Conservation (phyloP, 1,139 yeast species). For the Blastobotrys illinoisensis region DNA sequence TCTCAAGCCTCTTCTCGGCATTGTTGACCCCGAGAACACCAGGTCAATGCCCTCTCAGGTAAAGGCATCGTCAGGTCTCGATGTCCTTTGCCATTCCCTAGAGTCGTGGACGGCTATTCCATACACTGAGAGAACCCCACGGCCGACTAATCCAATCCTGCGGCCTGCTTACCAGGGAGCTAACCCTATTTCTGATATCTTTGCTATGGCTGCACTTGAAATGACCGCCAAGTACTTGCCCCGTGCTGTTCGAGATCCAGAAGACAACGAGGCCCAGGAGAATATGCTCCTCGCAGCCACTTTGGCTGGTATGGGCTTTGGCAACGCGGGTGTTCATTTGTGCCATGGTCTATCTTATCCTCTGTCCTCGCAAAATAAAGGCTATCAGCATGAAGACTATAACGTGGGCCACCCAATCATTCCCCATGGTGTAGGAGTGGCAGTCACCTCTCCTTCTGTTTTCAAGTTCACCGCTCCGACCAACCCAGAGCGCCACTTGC, state of each 20-base stretch:
- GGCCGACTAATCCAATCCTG: constrained; percentile 35
- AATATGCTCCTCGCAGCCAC: constrained; percentile 39
- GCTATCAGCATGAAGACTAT: constrained; percentile 37
- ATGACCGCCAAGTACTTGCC: constrained; percentile 38
- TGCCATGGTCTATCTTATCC: constrained; percentile 41
- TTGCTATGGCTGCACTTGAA: constrained; percentile 35
- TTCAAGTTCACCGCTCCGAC: constrained; percentile 37
- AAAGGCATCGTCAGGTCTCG: constrained; percentile 41
- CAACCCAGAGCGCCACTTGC: constrained; percentile 38
- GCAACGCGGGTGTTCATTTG: constrained; percentile 40
- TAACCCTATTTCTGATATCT: constrained; percentile 39
- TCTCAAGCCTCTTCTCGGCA: constrained; percentile 36
- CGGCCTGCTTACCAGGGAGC: constrained; percentile 42
- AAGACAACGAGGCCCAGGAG: constrained; percentile 37
- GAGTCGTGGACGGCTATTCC: constrained; percentile 43
- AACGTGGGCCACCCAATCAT: constrained; percentile 36
- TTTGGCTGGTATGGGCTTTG: constrained; percentile 40
- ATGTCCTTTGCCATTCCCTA: constrained; percentile 42
- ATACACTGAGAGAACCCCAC: constrained; percentile 36
- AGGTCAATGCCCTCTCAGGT: constrained; percentile 40
- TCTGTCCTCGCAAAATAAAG: constrained; percentile 36
- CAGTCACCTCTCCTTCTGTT: constrained; percentile 39
- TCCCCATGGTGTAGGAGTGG: constrained; percentile 40
- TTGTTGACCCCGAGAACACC: constrained; percentile 40
- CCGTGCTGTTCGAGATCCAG: constrained; percentile 35